Evolutionary conservation across 495 filamentous ascomycete genomes (phyloP), one percentile per base, ranked within the genome.

Genomic region (Coniosporium apollinis): DNA sequence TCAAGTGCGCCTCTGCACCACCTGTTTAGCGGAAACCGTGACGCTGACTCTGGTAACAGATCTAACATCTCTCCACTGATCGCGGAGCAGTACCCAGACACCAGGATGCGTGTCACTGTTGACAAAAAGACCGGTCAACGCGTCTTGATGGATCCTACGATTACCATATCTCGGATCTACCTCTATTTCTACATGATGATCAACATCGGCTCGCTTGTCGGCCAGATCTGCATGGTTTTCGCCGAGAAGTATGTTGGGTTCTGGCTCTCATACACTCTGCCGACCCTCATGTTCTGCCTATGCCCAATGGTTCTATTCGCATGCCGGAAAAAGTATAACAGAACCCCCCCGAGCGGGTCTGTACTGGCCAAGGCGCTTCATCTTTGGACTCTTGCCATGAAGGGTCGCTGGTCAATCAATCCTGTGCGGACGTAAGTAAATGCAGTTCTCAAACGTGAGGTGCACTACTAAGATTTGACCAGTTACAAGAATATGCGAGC

Each of bases 221-320:
- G 66, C 41, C 64, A 69, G 41, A 63, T 73, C 35, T 70, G 70
- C 3, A 79, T 73, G 6, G 65, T 72, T 1, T 74, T 73, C 46
- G 66, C 78, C 58, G 79, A 83, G 53, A 48, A 62, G 38, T 64
- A 74, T 45, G 61, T 75, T 19, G 77, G 71, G 30, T 83, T 77
- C 66, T 86, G 74, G 75, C 65, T 65, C 3, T 74, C 72, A n/a
- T 85, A 75, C 55, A 56, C 84, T 30, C 70, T 89, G 22, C 74
- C 76, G 25, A 62, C 70, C 24, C 61, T 66, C 48, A 65, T 71
- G 57, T 76, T 77, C 51, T 46, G 60, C 26, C 51, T 67, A 22
- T 70, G 69, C 29, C 61, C 70, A 26, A 28, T 50, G 9, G 57
- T 69, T 5, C 53, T 79, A 14, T 34, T 75, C 7, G 36, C 65